These are phyloP conservation scores for Trichaptum fuscoviolaceum DNA, from an alignment of 768 basidiomycete species.

Conservation along the genomic window DNA sequence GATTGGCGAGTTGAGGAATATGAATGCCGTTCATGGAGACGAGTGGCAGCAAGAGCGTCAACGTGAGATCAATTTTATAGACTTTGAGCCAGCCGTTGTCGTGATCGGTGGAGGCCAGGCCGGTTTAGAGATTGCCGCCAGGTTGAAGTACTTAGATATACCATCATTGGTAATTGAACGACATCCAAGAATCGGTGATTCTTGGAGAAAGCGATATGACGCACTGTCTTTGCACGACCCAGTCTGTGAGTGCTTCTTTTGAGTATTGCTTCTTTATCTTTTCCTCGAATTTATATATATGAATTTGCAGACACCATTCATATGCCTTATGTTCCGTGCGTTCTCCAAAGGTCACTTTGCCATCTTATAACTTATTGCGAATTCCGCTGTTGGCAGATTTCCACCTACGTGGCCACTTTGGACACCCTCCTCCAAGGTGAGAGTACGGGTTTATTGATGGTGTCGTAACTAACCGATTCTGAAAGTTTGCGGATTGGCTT, in stretches of 20 bases:
- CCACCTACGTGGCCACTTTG: conserved; percentile 53
- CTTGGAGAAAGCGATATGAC: conserved; percentile 57
- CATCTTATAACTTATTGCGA: neutral
- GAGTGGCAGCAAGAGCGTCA: conserved; percentile 47
- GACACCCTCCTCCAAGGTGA: conserved; percentile 45
- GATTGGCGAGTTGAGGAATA: conserved; percentile 38
- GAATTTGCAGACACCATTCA: conserved; percentile 41
- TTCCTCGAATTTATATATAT: conserved; percentile 2
- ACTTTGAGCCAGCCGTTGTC: conserved; percentile 51
- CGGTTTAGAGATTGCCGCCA: conserved; percentile 60
- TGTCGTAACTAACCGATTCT: neutral
- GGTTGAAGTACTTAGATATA: conserved; percentile 57
- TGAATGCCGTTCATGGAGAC: conserved; percentile 38
- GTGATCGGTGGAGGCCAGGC: conserved; percentile 64
- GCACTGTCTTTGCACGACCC: conserved; percentile 50
- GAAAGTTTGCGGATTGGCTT: conserved; percentile 60
- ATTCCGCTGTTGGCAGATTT: conserved; percentile 33
- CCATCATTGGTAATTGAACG: conserved; percentile 52
- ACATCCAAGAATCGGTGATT: conserved; percentile 47
- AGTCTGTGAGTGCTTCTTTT: conserved; percentile 33
- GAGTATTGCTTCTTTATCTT: conserved; percentile 2
- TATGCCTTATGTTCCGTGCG: conserved; percentile 49
- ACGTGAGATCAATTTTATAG: conserved; percentile 39
- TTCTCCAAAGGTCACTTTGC: neutral
- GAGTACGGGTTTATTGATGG: neutral